Percentiles rank a stretch among this genome's conserved stretches.
phyloP scores from a whole-genome alignment of 1,139 yeast genomes.

The Geotrichum siamense region DNA sequence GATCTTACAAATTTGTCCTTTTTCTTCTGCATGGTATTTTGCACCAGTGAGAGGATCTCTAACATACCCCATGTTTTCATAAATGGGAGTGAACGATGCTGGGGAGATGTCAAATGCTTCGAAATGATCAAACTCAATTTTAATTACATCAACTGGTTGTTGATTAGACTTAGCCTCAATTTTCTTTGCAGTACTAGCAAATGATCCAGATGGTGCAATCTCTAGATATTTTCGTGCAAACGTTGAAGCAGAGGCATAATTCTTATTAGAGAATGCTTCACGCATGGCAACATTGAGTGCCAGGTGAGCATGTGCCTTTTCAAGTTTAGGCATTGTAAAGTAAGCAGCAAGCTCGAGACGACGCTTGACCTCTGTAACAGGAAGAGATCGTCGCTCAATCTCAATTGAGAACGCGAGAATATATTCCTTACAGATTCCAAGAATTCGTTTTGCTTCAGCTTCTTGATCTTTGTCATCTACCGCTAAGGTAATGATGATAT shows the following conservation, averaged over 20 bases:
- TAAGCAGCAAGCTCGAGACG: conserved; percentile 93
- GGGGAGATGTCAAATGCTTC: conserved; percentile 91
- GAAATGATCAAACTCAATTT: conserved; percentile 85
- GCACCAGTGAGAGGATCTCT: conserved; percentile 90
- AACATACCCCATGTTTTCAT: conserved; percentile 61
- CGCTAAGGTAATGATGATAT: conserved; percentile 63
- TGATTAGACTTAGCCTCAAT: conserved; percentile 74
- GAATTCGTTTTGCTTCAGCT: conserved; percentile 61
- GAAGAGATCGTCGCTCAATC: conserved; percentile 73
- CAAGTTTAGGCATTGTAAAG: conserved; percentile 78
- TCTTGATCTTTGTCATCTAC: conserved; percentile 73
- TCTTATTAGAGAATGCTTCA: conserved; percentile 80
- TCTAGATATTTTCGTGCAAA: conserved; percentile 81
- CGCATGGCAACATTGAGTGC: conserved; percentile 95
- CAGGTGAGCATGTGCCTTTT: conserved; percentile 73
- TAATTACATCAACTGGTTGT: conserved; percentile 76
- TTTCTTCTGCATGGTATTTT: conserved; percentile 65
- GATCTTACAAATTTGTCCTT: conserved; percentile 72
- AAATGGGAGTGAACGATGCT: conserved; percentile 79
- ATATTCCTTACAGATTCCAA: conserved; percentile 78
- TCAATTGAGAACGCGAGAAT: conserved; percentile 89
- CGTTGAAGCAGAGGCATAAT: conserved; percentile 79
- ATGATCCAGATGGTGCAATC: conserved; percentile 54
- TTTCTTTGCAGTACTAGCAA: conserved; percentile 84
- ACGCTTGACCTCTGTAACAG: conserved; percentile 64